Percentiles rank a stretch among this genome's conserved stretches.
These are phyloP conservation scores for Ilyonectria mors-panacis DNA, from an alignment of 2,329 filamentous ascomycete species.

Conservation along the genomic window DNA sequence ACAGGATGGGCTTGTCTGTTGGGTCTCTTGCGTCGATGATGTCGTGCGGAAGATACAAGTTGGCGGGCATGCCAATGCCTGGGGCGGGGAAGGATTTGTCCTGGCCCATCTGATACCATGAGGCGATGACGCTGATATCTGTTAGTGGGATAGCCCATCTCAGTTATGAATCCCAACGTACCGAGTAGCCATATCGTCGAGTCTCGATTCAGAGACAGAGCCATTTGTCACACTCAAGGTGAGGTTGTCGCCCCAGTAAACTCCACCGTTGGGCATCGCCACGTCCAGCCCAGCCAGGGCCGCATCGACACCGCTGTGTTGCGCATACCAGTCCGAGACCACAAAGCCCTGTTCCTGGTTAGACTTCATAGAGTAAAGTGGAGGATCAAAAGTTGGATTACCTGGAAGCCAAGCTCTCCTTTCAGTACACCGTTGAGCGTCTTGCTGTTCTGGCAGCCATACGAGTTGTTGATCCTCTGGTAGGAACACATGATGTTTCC, in stretches of 20 bases:
- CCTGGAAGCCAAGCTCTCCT: constrained; percentile 15
- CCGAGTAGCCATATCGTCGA: constrained; percentile 21
- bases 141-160: neutral
- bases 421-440: constrained; percentile 13
- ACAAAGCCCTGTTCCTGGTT: neutral
- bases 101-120: constrained; percentile 19
- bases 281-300: neutral
- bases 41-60: neutral
- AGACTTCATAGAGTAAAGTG: neutral
- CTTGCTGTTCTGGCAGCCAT: constrained; percentile 16
- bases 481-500: constrained; percentile 18
- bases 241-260: constrained; percentile 12
- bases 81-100: neutral
- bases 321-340: neutral
- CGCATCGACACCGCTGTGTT: neutral
- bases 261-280: neutral
- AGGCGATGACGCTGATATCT: neutral
- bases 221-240: constrained; percentile 11
- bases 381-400: neutral
- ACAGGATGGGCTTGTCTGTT: neutral
- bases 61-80: constrained; percentile 6
- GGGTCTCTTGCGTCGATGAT: neutral
- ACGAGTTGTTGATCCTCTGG: constrained; percentile 10
- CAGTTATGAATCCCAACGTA: neutral
- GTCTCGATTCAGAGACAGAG: constrained; percentile 2